These are phyloP conservation scores for Scheffersomyces ergatensis DNA, from an alignment of 805 yeast species.

Conservation along the genomic window DNA sequence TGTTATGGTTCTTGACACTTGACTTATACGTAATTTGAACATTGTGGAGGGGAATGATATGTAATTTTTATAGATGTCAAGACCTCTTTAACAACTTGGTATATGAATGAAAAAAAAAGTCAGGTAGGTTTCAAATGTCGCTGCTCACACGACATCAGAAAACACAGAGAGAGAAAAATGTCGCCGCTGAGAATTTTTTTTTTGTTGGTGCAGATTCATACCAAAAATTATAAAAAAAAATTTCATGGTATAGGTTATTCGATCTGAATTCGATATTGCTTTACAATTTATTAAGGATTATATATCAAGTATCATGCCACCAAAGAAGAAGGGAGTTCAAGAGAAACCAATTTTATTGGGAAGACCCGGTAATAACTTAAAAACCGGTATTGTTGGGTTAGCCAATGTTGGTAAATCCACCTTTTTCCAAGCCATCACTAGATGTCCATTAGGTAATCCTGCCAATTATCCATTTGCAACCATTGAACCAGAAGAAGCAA, in stretches of 20 bases:
- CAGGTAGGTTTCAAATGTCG: too few species aligned
- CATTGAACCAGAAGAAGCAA: slow-evolving; percentile 96
- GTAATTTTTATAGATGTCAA: too few species aligned
- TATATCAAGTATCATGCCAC: slow-evolving; percentile 71
- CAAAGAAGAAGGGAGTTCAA: slow-evolving; percentile 62
- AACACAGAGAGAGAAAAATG: too few species aligned
- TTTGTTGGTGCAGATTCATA: too few species aligned
- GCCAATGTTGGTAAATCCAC: slow-evolving; percentile 97
- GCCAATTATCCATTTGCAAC: slow-evolving; percentile 99
- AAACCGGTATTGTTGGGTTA: slow-evolving; percentile 86
- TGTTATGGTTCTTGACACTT: neutral
- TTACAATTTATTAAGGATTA: too few species aligned
- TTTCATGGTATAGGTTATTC: too few species aligned
- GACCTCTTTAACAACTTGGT: too few species aligned
- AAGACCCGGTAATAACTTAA: slow-evolving; percentile 58
- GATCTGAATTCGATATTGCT: too few species aligned
- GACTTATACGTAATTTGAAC: neutral
- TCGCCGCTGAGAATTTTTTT: too few species aligned
- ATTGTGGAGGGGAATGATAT: neutral
- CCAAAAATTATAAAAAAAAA: too few species aligned
- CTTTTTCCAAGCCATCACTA: slow-evolving; percentile 94
- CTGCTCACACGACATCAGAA: too few species aligned
- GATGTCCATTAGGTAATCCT: slow-evolving; percentile 90
- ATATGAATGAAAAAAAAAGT: too few species aligned
- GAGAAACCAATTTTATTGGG: slow-evolving; percentile 78